A percentile compares a stretch with the other conserved stretches of the same genome.
Conservation (phyloP, 768 basidiomycete genomes). For the Melanogaster broomeanus region DNA sequence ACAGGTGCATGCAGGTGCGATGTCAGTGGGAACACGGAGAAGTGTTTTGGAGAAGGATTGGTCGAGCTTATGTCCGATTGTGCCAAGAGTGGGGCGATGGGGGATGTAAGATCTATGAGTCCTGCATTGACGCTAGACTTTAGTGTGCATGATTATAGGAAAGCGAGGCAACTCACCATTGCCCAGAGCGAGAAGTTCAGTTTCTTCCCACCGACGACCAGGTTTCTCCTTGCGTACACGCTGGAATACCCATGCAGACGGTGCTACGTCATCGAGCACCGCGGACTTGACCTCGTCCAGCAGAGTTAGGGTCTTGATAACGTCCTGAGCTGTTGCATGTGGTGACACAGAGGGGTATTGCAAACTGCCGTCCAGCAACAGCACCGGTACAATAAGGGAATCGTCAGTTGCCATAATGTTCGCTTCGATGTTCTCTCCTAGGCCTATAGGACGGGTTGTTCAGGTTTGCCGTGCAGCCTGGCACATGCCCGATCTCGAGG, state of each 20-base stretch:
- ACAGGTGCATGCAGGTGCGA: slow-evolving; percentile 65
- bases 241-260: slow-evolving; percentile 71
- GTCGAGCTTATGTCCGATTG: slow-evolving; percentile 33
- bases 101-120: slow-evolving; percentile 44
- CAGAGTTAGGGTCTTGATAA: slow-evolving; percentile 52
- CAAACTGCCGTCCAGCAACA: slow-evolving; percentile 58
- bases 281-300: slow-evolving; percentile 53
- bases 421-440: not conserved
- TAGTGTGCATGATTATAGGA: slow-evolving; percentile 3
- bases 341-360: slow-evolving; percentile 61
- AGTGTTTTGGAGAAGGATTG: slow-evolving; percentile 46
- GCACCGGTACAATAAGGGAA: slow-evolving; percentile 55
- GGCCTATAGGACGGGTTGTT: not conserved
- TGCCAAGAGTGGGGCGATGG: slow-evolving; percentile 55
- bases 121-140: slow-evolving; percentile 39
- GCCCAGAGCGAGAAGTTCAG: slow-evolving; percentile 62
- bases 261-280: slow-evolving; percentile 56
- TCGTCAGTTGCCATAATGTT: slow-evolving; percentile 34
- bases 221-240: slow-evolving; percentile 54
- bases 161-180: slow-evolving; percentile 49
- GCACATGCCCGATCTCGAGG: not conserved
- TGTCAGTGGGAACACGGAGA: slow-evolving; percentile 71
- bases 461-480: too few relatives aligned
- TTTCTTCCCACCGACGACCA: slow-evolving; percentile 71
- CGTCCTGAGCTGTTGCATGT: slow-evolving; percentile 58